Base-by-base conservation (phyloP, 805 yeast species). In the Candida coleopterorum region DNA sequence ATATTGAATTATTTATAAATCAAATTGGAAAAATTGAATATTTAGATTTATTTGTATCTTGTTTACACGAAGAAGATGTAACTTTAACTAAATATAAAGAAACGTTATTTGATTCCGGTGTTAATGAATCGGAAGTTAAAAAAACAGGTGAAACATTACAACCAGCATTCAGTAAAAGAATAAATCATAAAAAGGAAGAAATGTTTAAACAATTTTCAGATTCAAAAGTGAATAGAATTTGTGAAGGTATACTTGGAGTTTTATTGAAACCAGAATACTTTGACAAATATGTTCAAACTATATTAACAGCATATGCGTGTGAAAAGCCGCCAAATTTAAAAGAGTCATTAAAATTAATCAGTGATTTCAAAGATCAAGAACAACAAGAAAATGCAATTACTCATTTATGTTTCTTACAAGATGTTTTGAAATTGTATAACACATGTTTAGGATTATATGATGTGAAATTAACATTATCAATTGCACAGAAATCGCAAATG, bases 401-500 rank as follows among this genome's bases (percentile, higher is more conserved):
- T 28, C 97, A 93, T 53, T 63, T 93, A 38, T 86, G 96, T 50
- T 90, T 90, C 70, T 64, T 93, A 40, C 87, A 84, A 52, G 99
- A 90, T 59, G 94, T 88, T 25, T 87, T 87, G 52, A 66, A 75
- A 42, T 70, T 93, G 15, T 93, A 90, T 60, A 72, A 79, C 32
- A 79, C 81, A 14, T 84, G 97, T 0, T 70, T 93, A 40, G 83
- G 94, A 2, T 64, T 84, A 15, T 93, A 93, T 52, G 83, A 93
- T 54, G 79, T 93, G 28, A 79, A 80, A 39, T 65, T 90, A 49
- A 77, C 97, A 0, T 70, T 93, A 39, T 70, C 74, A 9, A 80
- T 93, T 41, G 98, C 98, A 0, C 97, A 94, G 56, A 93, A 88
- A 52, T 88, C 97, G 0, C 97, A 90, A 59, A 89, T 83, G 70